These are phyloP conservation scores for Imleria badia DNA, from an alignment of 768 basidiomycete species.

Conservation along the genomic window DNA sequence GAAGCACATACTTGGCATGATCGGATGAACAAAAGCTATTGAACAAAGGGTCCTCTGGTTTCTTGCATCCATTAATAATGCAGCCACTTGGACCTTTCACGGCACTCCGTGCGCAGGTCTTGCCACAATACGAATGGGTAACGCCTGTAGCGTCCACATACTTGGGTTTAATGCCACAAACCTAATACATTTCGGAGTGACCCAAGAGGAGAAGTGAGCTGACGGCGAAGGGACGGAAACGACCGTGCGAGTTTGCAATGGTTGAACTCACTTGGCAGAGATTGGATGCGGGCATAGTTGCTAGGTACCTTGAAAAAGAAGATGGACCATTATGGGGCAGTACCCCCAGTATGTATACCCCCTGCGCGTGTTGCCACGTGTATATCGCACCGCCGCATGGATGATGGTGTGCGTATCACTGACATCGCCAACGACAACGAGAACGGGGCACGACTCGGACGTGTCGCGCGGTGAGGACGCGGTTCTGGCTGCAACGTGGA, in stretches of 20 bases:
- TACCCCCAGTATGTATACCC: conserved; percentile 24
- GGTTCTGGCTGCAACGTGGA: conserved; percentile 21
- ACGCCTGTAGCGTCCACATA: conserved; percentile 57
- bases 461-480: conserved; percentile 17
- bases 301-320: conserved; percentile 3
- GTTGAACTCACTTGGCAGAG: conserved; percentile 28
- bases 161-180: conserved; percentile 60
- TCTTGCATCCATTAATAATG: conserved; percentile 50
- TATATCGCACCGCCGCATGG: conserved; percentile 17
- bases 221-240: conserved; percentile 5
- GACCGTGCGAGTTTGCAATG: conserved; percentile 8
- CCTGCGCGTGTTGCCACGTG: conserved; percentile 22
- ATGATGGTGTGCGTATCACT: conserved; percentile 5
- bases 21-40: conserved; percentile 57
- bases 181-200: conserved; percentile 34
- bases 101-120: conserved; percentile 52
- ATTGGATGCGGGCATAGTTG: conserved; percentile 21
- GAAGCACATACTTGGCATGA: conserved; percentile 51
- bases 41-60: conserved; percentile 48
- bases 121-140: conserved; percentile 60
- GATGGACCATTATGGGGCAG: conserved; percentile 1
- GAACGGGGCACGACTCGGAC: conserved; percentile 13
- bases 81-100: conserved; percentile 41
- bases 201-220: conserved; percentile 8
- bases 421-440: conserved; percentile 8